phyloP scores from a whole-genome alignment of 1,284 basidiomycete genomes.

The Papiliotrema laurentii region DNA sequence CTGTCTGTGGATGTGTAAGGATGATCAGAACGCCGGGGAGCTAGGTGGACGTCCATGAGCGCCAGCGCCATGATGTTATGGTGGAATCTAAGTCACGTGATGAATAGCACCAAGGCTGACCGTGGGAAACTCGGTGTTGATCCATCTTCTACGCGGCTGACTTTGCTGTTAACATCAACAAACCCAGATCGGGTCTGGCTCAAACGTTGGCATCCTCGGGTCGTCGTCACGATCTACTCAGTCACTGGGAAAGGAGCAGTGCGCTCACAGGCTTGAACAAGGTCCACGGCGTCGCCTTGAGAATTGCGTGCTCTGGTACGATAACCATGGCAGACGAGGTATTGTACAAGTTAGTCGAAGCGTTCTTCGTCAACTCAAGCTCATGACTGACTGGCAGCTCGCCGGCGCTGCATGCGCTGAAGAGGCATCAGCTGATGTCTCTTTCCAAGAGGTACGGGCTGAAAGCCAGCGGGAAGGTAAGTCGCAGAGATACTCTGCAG shows the following conservation, averaged over 20 bases:
- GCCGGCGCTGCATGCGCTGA: conserved; percentile 39
- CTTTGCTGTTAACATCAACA: conserved; percentile 8
- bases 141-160: conserved; percentile 13
- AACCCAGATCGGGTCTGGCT: background rate
- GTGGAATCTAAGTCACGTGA: no score
- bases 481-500: conserved; percentile 1
- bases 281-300: no score
- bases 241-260: no score
- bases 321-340: conserved; percentile 22
- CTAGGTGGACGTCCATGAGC: no score
- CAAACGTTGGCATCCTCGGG: no score
- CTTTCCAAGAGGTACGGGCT: conserved; percentile 44
- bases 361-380: background rate
- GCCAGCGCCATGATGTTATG: no score
- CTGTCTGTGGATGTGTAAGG: no score
- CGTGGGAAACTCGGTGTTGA: conserved; percentile 6
- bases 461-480: conserved; percentile 44
- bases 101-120: no score
- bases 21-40: no score
- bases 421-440: conserved; percentile 44
- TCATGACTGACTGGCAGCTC: conserved; percentile 18
- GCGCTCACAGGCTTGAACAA: no score
- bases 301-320: background rate
- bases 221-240: no score
- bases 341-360: conserved; percentile 27